Percentiles rank a stretch among this genome's conserved stretches.
Evolutionary conservation across 805 yeast species (phyloP).

Genomic region (Candida coleopterorum): DNA sequence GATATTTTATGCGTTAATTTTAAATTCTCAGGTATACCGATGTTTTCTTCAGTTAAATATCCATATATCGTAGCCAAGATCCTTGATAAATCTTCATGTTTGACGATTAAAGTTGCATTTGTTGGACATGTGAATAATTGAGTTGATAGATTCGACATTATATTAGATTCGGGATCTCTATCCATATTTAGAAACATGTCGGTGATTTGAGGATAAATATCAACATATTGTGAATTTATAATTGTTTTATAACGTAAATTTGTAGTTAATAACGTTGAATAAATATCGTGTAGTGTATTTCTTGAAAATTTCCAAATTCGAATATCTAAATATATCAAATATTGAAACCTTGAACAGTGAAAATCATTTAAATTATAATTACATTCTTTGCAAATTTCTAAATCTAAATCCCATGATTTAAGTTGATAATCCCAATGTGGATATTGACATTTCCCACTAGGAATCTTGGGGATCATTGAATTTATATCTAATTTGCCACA

Average conservation of each 20-base stretch:
- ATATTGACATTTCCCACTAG: conserved; percentile 9
- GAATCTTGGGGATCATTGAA: conserved; percentile 36
- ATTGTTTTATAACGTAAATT: conserved; percentile 51
- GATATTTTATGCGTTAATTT: conserved; percentile 32
- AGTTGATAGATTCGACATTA: conserved; percentile 67
- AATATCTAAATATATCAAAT: conserved; percentile 59
- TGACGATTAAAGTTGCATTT: conserved; percentile 57
- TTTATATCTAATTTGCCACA: conserved; percentile 30
- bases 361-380: conserved; percentile 37
- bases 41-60: conserved; percentile 52
- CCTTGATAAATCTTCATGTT: conserved; percentile 60
- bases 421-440: conserved; percentile 39
- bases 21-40: conserved; percentile 40
- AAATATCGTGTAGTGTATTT: conserved; percentile 54
- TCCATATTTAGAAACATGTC: conserved; percentile 70
- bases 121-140: conserved; percentile 91
- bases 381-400: conserved; percentile 41
- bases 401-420: conserved; percentile 44
- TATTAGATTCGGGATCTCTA: conserved; percentile 82
- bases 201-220: conserved; percentile 70
- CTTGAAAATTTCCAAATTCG: conserved; percentile 68
- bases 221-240: conserved; percentile 77
- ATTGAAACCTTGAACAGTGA: conserved; percentile 55
- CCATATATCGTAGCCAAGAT: conserved; percentile 61
- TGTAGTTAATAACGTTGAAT: conserved; percentile 59